Evolutionary conservation across 2,329 filamentous ascomycete species (phyloP), one percentile per base, ranked within the genome.

Genomic region (Periconia macrospinosa): DNA sequence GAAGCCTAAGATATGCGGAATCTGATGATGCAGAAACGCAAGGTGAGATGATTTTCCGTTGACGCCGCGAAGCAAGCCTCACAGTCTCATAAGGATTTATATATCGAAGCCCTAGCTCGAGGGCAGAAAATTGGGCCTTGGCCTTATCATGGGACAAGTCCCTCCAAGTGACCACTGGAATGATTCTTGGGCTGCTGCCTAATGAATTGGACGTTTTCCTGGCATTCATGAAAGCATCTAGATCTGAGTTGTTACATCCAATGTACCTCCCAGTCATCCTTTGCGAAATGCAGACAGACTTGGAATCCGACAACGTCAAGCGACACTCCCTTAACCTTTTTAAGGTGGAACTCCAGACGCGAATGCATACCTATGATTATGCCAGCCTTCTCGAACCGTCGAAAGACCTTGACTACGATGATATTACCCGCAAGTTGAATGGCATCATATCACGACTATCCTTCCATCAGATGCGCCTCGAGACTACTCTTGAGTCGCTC

Each of bases 251-350:
- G 2, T n/a, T 33, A 8, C 49, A 51, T 17, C 42, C 49, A 14
- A 51, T 51, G 49, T 35, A 18, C 20, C 20, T 51, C n/a, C 49
- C 49, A n/a, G 11, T 51, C 2, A 51, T 46, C 9, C 49, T 51
- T 11, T 51, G 49, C 35, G 49, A 51, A 27, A 51, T 51, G 49
- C 18, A 45, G 13, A 51, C 49, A 11, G 42, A 45, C 11, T 27
- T 3, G 20, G 49, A 51, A 9, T 45, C 43, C 10, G 15, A 37
- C n/a, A 37, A 43, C 17, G 30, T 51, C 41, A 51, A 46, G 27
- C 6, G 6, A n/a, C 43, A 51, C 35, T 43, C 49, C 17, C 7
- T 18, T 3, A 51, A 15, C 18, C 49, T 51, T 15, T 51, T 35
- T 17, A 18, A 6, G 9, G 33, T 51, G 10, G 42, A 51, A 46